Percentiles rank a stretch among this genome's conserved stretches.
Conservation (phyloP, 768 basidiomycete genomes). For the Sarcodon sp. region DNA sequence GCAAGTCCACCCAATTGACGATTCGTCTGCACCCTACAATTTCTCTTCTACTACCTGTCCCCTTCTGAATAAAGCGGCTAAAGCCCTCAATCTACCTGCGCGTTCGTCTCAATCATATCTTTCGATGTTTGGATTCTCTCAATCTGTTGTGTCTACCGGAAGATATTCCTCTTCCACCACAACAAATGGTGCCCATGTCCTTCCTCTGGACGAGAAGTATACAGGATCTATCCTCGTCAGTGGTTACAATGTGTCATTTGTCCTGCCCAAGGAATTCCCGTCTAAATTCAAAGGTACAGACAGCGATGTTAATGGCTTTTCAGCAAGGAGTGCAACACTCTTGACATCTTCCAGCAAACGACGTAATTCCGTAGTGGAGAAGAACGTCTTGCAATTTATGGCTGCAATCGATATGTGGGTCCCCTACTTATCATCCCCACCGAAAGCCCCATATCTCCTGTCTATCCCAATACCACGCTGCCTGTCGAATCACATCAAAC, state of each 20-base stretch:
- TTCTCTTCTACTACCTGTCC: constrained; percentile 55
- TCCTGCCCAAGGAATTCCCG: constrained; percentile 56
- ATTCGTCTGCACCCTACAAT: constrained; percentile 58
- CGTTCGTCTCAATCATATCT: constrained; percentile 49
- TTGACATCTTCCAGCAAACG: constrained; percentile 1
- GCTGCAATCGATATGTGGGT: constrained; percentile 69
- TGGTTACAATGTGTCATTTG: constrained; percentile 64
- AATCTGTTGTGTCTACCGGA: constrained; percentile 17
- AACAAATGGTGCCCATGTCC: constrained; percentile 4
- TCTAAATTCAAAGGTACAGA: constrained; percentile 5
- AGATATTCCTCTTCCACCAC: constrained; percentile 18
- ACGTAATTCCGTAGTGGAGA: constrained; percentile 4
- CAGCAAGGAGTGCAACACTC: constrained; percentile 4
- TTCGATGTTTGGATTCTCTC: constrained; percentile 29
- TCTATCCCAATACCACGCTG: constrained; percentile 72
- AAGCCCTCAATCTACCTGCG: constrained; percentile 52
- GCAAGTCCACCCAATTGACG: constrained; percentile 67
- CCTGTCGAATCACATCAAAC: constrained; percentile 59
- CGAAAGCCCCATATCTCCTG: constrained; percentile 62
- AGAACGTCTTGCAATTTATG: constrained; percentile 57
- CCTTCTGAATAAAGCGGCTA: constrained; percentile 53
- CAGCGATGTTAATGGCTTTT: too few species aligned
- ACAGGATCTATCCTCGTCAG: constrained; percentile 68
- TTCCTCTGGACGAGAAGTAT: constrained; percentile 52
- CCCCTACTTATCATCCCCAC: constrained; percentile 55